phyloP scores from a whole-genome alignment of 768 basidiomycete genomes.

The Leccinellum albellum region DNA sequence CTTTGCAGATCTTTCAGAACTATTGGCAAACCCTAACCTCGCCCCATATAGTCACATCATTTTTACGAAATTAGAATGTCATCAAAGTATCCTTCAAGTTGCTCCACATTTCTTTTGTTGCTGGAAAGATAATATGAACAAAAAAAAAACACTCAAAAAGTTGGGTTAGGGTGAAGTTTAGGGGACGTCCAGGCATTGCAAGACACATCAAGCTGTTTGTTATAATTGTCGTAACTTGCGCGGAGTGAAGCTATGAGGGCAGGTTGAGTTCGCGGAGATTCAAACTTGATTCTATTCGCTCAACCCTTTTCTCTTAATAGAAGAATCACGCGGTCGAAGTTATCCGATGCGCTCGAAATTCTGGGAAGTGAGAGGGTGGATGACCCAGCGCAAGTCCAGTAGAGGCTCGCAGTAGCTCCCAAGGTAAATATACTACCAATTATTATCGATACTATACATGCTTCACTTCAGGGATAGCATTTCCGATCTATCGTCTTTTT shows the following conservation, averaged over 20 bases:
- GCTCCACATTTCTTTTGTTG: too few species aligned
- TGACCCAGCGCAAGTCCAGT: slow-evolving; percentile 44
- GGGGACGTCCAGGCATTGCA: not conserved
- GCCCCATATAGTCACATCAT: not conserved
- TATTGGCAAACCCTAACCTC: not conserved
- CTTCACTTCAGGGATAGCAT: slow-evolving; percentile 1
- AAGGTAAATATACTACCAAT: slow-evolving; percentile 40
- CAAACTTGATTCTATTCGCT: slow-evolving; percentile 4
- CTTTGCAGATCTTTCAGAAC: not conserved
- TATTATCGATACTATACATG: not conserved
- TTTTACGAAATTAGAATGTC: not conserved
- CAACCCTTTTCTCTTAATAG: too few species aligned
- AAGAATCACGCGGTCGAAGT: too few species aligned
- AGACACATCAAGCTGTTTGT: too few species aligned
- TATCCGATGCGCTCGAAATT: slow-evolving; percentile 38
- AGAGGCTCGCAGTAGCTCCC: slow-evolving; percentile 51
- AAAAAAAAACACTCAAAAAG: not conserved
- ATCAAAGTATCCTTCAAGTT: not conserved
- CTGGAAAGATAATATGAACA: not conserved
- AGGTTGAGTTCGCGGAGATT: slow-evolving; percentile 22
- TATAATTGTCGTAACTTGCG: slow-evolving; percentile 7
- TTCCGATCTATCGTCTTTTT: not conserved
- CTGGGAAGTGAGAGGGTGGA: slow-evolving; percentile 43
- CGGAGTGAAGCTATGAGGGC: slow-evolving; percentile 10
- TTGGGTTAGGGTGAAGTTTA: not conserved